Evolutionary conservation across 2,329 filamentous ascomycete genomes (phyloP), one percentile per base, ranked within the genome.

Genomic region (Alternaria metachromatica): DNA sequence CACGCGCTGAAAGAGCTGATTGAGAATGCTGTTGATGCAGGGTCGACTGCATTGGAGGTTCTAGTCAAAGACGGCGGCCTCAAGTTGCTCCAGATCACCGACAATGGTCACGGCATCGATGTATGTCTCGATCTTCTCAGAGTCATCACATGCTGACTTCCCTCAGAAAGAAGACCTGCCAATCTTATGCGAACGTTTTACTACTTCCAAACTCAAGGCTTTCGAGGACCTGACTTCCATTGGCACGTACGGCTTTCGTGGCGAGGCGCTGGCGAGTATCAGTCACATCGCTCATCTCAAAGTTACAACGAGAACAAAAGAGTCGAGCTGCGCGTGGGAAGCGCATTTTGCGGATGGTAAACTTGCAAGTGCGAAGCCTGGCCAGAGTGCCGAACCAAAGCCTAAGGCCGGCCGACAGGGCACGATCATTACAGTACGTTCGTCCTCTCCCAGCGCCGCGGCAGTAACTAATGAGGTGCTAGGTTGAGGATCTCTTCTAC

Each of bases 1-100:
- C 93, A 99, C 80, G 96, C 96, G 4, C 82, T 99, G 61, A 99
- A 99, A 81, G 96, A 99, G 79, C 84, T 99, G 54, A 94, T 99
- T 12, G 96, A 99, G 79, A 99, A 99, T 74, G 91, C 96, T 5
- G 94, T 99, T 15, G 96, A 99, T 81, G 96, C 96, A n/a, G 95
- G 96, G 6, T 92, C 96, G 4, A 98, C 96, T 0, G 89, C 91
- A 3, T 83, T 99, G 49, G 96, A 99, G 76, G 90, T 99, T 18
- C 79, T 97, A 5, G 92, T 97, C 72, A 98, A 97, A 80, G 96
- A 99, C 50, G 96, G 96, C 10, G 96, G 96, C 0, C 84, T 99
- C 66, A 99, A 98, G 80, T 84, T 98, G 44, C 86, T 99, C 15
- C 96, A 99, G 76, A 97, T 99, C 72, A 97, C 94, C 3, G 96